Percentiles rank a stretch among this genome's conserved stretches.
Evolutionary conservation across 2,329 filamentous ascomycete species (phyloP).

Genomic region (Teratosphaeria gauchensis): DNA sequence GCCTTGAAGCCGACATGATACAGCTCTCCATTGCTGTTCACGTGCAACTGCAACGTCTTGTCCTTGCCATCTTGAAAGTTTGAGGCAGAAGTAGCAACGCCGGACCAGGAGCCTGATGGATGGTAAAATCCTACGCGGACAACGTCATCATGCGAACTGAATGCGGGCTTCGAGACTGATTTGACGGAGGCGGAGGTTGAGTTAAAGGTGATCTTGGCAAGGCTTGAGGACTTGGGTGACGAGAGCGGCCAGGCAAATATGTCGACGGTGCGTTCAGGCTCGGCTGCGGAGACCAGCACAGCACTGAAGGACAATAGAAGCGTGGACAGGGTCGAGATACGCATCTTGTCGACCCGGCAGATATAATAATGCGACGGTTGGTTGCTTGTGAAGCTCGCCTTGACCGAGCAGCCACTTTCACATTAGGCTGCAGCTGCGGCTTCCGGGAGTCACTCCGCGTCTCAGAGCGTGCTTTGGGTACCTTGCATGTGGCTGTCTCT

Average conservation of each 20-base stretch:
- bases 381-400: not conserved
- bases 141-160: conserved; percentile 27
- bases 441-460: too few relatives aligned
- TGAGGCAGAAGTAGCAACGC: conserved; percentile 36
- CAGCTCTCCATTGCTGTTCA: conserved; percentile 33
- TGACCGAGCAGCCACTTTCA: not conserved
- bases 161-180: conserved; percentile 27
- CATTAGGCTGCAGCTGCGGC: not conserved
- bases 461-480: not conserved
- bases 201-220: conserved; percentile 36
- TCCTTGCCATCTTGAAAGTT: conserved; percentile 33
- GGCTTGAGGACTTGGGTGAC: conserved; percentile 27
- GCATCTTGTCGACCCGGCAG: conserved; percentile 22
- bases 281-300: conserved; percentile 20
- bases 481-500: not conserved
- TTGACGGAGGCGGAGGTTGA: conserved; percentile 31
- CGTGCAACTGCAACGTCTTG: conserved; percentile 35
- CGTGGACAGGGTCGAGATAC: conserved; percentile 26
- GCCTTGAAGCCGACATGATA: conserved; percentile 38
- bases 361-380: not conserved
- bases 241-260: conserved; percentile 29
- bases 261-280: conserved; percentile 19
- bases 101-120: conserved; percentile 30
- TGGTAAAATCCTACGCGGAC: conserved; percentile 37
- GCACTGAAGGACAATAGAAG: conserved; percentile 26